Conservation (phyloP, 2,329 filamentous ascomycete species). For the Ophiocordyceps camponoti-leonardi region DNA sequence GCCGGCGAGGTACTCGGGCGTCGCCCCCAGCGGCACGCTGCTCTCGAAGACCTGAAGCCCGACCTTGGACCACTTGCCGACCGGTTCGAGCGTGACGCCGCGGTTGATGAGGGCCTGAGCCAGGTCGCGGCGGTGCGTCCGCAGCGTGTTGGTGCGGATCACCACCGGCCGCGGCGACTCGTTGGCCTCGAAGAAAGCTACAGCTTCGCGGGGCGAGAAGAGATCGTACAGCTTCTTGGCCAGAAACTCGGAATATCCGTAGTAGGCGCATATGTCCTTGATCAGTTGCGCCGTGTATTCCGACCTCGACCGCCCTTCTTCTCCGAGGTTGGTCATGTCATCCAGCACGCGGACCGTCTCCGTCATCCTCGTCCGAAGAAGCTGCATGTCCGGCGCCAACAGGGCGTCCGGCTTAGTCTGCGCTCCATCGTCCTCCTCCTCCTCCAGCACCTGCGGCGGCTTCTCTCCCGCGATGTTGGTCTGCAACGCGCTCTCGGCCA, state of each 20-base stretch:
- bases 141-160: constrained; percentile 90
- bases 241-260: constrained; percentile 88
- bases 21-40: constrained; percentile 71
- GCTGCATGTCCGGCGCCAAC: constrained; percentile 75
- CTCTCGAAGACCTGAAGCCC: constrained; percentile 93
- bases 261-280: constrained; percentile 89
- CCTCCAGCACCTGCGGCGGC: constrained; percentile 50
- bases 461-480: constrained; percentile 79
- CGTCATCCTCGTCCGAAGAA: constrained; percentile 75
- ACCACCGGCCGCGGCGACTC: constrained; percentile 86
- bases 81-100: constrained; percentile 86
- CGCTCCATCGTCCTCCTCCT: constrained; percentile 42
- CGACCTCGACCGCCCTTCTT: constrained; percentile 63
- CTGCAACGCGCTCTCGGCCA: constrained; percentile 72
- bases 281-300: constrained; percentile 80
- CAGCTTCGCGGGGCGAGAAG: constrained; percentile 83
- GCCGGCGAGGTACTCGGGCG: constrained; percentile 89
- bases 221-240: constrained; percentile 90
- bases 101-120: constrained; percentile 91
- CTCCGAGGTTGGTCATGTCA: constrained; percentile 67
- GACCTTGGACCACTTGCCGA: constrained; percentile 98
- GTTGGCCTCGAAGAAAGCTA: constrained; percentile 98
- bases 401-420: constrained; percentile 42
- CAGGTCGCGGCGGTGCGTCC: constrained; percentile 58
- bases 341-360: constrained; percentile 86